Evolutionary conservation across 441 rosid genomes (phyloP).

Genomic region (Pelargonium australe): DNA sequence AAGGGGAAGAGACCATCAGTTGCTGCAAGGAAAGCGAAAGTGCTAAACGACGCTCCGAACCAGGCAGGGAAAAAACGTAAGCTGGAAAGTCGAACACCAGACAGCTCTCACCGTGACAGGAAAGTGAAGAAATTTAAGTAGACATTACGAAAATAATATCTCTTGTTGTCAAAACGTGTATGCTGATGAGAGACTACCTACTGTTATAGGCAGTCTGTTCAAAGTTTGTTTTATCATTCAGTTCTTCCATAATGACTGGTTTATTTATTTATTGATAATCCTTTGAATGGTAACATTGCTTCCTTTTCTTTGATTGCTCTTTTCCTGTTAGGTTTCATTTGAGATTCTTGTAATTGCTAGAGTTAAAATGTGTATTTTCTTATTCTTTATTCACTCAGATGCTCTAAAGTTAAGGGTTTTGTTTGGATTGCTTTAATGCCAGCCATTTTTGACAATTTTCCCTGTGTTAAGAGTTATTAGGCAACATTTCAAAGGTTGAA

Average conservation of each 20-base stretch:
- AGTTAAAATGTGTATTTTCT: no score
- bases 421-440: no score
- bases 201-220: neutral
- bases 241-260: neutral
- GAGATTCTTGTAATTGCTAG: no score
- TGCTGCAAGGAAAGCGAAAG: conserved; percentile 58
- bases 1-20: conserved; percentile 69
- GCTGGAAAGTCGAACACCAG: conserved; percentile 52
- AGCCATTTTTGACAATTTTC: no score
- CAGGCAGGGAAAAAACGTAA: conserved; percentile 66
- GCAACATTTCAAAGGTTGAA: no score
- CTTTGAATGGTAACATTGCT: neutral
- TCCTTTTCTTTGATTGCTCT: neutral
- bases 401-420: no score
- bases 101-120: conserved; percentile 42
- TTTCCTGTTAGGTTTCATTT: no score
- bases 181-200: neutral
- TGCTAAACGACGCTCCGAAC: conserved; percentile 27
- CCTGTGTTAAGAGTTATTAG: no score
- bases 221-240: neutral
- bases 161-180: neutral
- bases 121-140: conserved; percentile 41
- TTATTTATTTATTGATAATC: neutral
- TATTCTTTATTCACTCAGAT: no score
- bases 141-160: neutral